Evolutionary conservation across 1,284 basidiomycete species (phyloP).

Genomic region (Ceratobasidium sp.): DNA sequence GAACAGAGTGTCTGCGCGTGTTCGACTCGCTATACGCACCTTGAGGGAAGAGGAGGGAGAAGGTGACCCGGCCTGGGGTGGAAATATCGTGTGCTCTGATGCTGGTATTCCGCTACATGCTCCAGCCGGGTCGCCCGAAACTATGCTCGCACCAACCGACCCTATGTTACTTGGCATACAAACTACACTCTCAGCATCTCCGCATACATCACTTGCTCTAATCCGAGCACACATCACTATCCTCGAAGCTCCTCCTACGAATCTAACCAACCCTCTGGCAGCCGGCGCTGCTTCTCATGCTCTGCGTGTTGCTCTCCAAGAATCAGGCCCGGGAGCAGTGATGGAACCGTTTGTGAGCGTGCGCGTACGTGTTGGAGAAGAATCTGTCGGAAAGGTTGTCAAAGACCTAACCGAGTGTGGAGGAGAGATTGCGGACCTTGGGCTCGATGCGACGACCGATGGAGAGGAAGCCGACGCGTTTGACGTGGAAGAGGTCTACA

Average conservation of each 20-base stretch:
- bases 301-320: constrained; percentile 64
- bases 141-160: constrained; percentile 51
- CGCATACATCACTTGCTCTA: constrained; percentile 72
- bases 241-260: constrained; percentile 51
- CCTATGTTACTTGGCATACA: constrained; percentile 71
- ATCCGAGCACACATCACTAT: constrained; percentile 68
- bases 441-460: constrained; percentile 55
- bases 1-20: constrained; percentile 55
- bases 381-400: constrained; percentile 72
- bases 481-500: constrained; percentile 67
- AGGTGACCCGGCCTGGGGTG: constrained; percentile 72
- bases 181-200: constrained; percentile 74
- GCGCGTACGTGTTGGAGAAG: constrained; percentile 69
- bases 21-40: constrained; percentile 62
- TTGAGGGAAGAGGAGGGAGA: constrained; percentile 59
- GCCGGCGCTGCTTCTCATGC: constrained; percentile 69
- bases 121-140: constrained; percentile 56
- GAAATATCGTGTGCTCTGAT: constrained; percentile 68
- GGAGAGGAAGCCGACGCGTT: constrained; percentile 59
- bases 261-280: constrained; percentile 51
- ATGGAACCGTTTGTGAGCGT: constrained; percentile 77
- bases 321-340: constrained; percentile 69
- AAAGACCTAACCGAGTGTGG: constrained; percentile 78
- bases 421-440: constrained; percentile 74
- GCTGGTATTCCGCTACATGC: constrained; percentile 60